Base-by-base conservation (phyloP, 371 early-diverging fungal genomes). In the Nematocida sp. region DNA sequence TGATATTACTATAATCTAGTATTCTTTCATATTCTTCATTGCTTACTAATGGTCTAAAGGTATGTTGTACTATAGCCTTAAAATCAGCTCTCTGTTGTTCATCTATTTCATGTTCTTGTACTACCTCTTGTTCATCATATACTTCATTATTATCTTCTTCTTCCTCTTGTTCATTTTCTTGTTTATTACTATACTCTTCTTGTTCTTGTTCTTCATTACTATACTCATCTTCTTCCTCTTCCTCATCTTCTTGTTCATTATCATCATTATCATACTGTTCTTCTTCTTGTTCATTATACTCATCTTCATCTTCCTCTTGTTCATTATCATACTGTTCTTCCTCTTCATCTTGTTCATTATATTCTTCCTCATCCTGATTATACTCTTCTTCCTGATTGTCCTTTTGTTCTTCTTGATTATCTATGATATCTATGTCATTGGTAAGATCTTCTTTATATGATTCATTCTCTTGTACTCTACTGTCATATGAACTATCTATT, bases 391-490 rank as follows among this genome's bases (percentile, higher is more conserved):
- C 51, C 21, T 7, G 27, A 49, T 49, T 27, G 7, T 49, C 51
- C 9, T 27, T 21, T 49, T 49, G 13, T n/a, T n/a, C n/a, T n/a
- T n/a, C n/a, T n/a, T n/a, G n/a, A n/a, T n/a, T 21, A 49, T 27
- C 19, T n/a, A n/a, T n/a, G n/a, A n/a, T n/a, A n/a, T n/a, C n/a
- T n/a, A n/a, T n/a, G 43, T 11, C 43, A 13, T 11, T 11, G 43
- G n/a, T 43, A 43, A 49, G 31, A 62, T 62, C 40, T 62, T 62
- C 40, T 31, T 13, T 46, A 49, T 37, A 62, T 53, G 27, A 9
- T 57, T 35, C 48, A 31, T 32, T 46, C 48, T 62, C 15, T 62
- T n/a, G n/a, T n/a, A n/a, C n/a, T n/a, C n/a, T n/a, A n/a, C n/a
- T n/a, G n/a, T n/a, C n/a, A n/a, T n/a, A n/a, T n/a, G n/a, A n/a